These are phyloP conservation scores for Sporodiniella umbellata DNA, from an alignment of 371 early-diverging fungal species.

Conservation along the genomic window DNA sequence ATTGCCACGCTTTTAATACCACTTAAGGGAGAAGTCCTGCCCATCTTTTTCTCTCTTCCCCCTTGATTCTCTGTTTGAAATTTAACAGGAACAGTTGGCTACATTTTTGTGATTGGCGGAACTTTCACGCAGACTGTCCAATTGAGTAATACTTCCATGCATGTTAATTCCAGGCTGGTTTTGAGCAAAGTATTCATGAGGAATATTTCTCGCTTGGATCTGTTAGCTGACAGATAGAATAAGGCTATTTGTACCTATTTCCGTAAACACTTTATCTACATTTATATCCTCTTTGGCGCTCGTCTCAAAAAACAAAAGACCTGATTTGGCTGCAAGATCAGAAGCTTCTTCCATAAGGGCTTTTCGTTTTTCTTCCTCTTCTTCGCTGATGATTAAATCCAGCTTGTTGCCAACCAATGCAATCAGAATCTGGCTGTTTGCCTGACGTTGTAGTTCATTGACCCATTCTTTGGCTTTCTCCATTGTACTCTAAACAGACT, in stretches of 20 bases:
- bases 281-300: conserved; percentile 81
- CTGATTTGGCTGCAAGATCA: conserved; percentile 76
- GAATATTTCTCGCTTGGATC: too few relatives aligned
- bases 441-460: conserved; percentile 93
- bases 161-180: conserved; percentile 3
- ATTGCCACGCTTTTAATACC: too few relatives aligned
- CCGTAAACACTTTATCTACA: conserved; percentile 75
- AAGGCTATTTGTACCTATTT: conserved; percentile 47
- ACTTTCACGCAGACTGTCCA: conserved; percentile 28
- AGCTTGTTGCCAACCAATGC: conserved; percentile 96
- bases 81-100: conserved; percentile 33
- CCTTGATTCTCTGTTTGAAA: too few relatives aligned
- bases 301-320: conserved; percentile 82
- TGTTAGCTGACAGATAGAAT: conserved; percentile 24
- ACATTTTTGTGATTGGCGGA: conserved; percentile 18
- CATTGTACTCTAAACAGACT: conserved; percentile 70
- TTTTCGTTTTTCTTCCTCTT: conserved; percentile 54
- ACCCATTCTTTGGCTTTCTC: conserved; percentile 99
- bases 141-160: conserved; percentile 9
- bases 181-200: conserved; percentile 26
- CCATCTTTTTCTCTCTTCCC: too few relatives aligned
- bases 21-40: too few relatives aligned
- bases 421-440: conserved; percentile 92
- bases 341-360: conserved; percentile 72
- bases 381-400: conserved; percentile 58